A percentile compares a stretch with the other conserved stretches of the same genome.
Conservation (phyloP, 176 grass and related monocot genomes). For the Coix lacrymajobi region DNA sequence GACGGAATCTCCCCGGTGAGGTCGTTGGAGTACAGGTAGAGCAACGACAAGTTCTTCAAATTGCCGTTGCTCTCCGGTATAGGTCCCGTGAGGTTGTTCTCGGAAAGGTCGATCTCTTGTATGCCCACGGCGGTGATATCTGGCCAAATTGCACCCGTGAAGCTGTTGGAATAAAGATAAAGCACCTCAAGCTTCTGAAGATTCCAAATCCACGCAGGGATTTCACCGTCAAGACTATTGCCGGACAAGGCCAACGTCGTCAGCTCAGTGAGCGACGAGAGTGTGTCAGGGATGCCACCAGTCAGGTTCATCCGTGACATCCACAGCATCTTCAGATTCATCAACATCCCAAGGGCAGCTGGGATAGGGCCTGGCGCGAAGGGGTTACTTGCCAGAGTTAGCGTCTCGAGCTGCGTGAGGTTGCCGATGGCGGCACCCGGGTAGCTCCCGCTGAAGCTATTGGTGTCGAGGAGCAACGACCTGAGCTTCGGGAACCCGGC, state of each 20-base stretch:
- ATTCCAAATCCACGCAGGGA: slow-evolving; percentile 26
- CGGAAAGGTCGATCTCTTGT: slow-evolving; percentile 39
- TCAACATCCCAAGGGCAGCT: not conserved
- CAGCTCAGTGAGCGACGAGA: not conserved
- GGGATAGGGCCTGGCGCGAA: slow-evolving; percentile 15
- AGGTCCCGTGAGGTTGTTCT: slow-evolving; percentile 32
- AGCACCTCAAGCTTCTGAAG: slow-evolving; percentile 10
- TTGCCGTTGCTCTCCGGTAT: slow-evolving; percentile 40
- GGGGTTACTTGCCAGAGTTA: slow-evolving; percentile 17
- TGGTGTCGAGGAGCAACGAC: not conserved
- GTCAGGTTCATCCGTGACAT: slow-evolving; percentile 15
- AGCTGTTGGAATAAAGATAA: not conserved
- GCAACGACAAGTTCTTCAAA: slow-evolving; percentile 1
- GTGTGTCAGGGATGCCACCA: not conserved
- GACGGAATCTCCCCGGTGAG: slow-evolving; percentile 35
- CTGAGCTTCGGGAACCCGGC: slow-evolving; percentile 2
- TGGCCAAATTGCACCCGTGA: not conserved
- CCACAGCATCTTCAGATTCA: not conserved
- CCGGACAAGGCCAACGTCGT: not conserved
- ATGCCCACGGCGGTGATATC: not conserved
- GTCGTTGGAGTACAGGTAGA: slow-evolving; percentile 47
- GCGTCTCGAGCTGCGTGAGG: slow-evolving; percentile 2
- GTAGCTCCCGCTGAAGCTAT: slow-evolving; percentile 36
- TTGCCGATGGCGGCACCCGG: not conserved
- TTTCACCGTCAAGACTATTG: not conserved